phyloP scores from a whole-genome alignment of 2,329 filamentous ascomycete genomes.

The Fusarium sp. region DNA sequence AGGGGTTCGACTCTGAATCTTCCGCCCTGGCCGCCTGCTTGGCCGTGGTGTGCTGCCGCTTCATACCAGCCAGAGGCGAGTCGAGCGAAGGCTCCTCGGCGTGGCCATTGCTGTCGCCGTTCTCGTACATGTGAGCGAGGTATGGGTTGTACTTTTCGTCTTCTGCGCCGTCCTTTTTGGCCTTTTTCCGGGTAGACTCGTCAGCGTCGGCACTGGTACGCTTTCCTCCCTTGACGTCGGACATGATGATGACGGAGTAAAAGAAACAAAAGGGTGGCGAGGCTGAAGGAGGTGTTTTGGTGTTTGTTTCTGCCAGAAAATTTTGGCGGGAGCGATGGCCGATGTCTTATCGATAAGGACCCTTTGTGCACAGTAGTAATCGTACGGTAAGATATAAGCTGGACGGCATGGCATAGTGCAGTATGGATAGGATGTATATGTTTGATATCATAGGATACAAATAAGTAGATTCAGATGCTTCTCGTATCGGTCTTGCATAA shows the following conservation, averaged over 20 bases:
- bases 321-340: constrained; percentile 42
- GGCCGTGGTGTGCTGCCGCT: constrained; percentile 82
- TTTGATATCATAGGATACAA: too few species aligned
- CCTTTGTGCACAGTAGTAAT: constrained; percentile 28
- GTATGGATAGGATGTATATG: neutral
- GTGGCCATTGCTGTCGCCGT: constrained; percentile 54
- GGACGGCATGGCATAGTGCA: neutral
- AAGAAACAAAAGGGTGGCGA: constrained; percentile 32
- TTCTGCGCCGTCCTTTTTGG: constrained; percentile 50
- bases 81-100: constrained; percentile 48
- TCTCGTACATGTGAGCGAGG: constrained; percentile 84
- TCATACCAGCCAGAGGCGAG: constrained; percentile 71
- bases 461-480: too few species aligned
- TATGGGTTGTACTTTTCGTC: constrained; percentile 75
- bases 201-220: constrained; percentile 57
- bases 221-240: constrained; percentile 53
- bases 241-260: constrained; percentile 43
- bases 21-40: constrained; percentile 77
- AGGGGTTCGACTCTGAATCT: constrained; percentile 83
- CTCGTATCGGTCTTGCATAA: too few species aligned
- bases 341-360: constrained; percentile 49
- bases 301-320: constrained; percentile 40
- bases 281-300: constrained; percentile 38
- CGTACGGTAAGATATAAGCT: neutral
- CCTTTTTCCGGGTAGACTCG: constrained; percentile 55